Base-by-base conservation (phyloP, 2,329 filamentous ascomycete species). In the Pseudopyricularia javanii region DNA sequence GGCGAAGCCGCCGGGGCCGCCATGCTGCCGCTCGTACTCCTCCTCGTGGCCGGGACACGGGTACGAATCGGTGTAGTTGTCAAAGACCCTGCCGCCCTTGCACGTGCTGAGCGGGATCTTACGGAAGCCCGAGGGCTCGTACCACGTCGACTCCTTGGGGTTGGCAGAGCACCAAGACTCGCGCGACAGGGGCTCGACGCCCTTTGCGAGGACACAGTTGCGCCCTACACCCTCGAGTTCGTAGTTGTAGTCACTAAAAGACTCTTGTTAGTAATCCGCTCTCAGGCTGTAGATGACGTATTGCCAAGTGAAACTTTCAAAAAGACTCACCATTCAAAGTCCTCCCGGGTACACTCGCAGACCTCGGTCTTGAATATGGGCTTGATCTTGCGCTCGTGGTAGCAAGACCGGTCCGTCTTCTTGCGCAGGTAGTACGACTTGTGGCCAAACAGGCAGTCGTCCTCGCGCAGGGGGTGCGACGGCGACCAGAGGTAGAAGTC, bases 391-490 rank as follows among this genome's bases (percentile, higher is more conserved):
- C 79, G 78, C 51, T 85, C 83, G 61, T 95, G 96, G 74, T 83
- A 95, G 72, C 93, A 98, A 49, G 85, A 71, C 20, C 76, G 74
- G 15, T 83, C 81, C n/a, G 75, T 69, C 68, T 86, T 91, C 78
- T 97, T 98, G 65, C 93, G 88, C 62, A 95, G 80, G 63, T 96
- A 98, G 63, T 88, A 80, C 30, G 91, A 83, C 54, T 88, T 79
- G 64, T 97, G 94, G 1, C 93, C 93, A 62, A 98, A 98, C 2
- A 98, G 75, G 67, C 93, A 98, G 59, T 90, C 82, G 57, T 89
- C 75, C 8, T 86, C 71, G 58, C 86, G 79, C 53, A 59, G 71
- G 3, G 93, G 93, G 65, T 97, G 93, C 61, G 81, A 82, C 3
- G 93, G 91, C 49, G 80, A 81, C 91, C 91, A 98, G 5, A 94